Base-by-base conservation (phyloP, 1,284 basidiomycete genomes). In the Sanghuangporus sanghuang region DNA sequence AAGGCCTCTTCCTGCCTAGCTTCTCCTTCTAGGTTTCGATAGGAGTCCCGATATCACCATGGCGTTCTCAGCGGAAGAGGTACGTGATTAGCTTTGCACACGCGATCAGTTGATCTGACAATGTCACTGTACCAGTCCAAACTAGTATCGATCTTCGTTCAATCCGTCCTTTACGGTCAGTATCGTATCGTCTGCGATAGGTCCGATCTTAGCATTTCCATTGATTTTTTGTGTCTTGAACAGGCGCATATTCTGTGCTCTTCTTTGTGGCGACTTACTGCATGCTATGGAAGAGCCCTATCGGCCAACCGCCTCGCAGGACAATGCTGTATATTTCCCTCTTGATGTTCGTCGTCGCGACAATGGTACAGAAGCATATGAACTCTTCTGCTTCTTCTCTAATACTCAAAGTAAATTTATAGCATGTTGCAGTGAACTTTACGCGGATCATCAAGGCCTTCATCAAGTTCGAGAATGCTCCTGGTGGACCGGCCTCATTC, bases 371-470 rank as follows among this genome's bases (percentile, higher is more conserved):
- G 12, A 52, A 23, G 7, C 16, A 21, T n/a, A 27, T 50, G 9
- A 21, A 23, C 23, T 52, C 32, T 7, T 18, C 6, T 52, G 50
- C 6, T 52, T 23, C 12, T 52, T 27, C 14, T 23, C 6, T 27
- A 5, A n/a, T n/a, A 12, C 23, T 52, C 14, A 23, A 6, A 11
- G 50, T n/a, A 18, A 46, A 46, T 1, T n/a, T 18, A 36, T 27
- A 54, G 68, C 71, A 71, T 42, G 65, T 71, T 21, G 65, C 66
- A 6, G 65, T 69, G 12, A 69, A 71, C 61, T 68, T 69, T 44
- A 56, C 63, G 6, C 71, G 70, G 50, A 61, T 70, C 27, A 40
- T 72, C 48, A 52, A 63, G 35, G 71, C 69, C 3, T 71, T 72
- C 64, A 64, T 71, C 46, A 66, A 46, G 0, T 63, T 62, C 63